These are phyloP conservation scores for Candida suzukii DNA, from an alignment of 805 yeast genomes.

Conservation along the genomic window DNA sequence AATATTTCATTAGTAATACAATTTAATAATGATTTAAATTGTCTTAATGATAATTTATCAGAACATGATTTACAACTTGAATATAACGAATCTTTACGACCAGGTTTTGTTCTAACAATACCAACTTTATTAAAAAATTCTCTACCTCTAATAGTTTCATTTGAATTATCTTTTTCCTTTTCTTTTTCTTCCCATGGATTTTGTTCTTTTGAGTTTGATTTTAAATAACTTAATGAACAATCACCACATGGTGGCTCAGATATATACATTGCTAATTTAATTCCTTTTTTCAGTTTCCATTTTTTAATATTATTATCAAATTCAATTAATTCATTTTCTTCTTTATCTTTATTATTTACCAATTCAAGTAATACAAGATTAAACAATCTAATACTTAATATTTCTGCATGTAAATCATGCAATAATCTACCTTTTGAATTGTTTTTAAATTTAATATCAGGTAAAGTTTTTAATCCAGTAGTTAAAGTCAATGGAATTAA, in stretches of 20 bases:
- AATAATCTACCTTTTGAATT: slow-evolving; percentile 50
- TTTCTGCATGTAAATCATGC: slow-evolving; percentile 91
- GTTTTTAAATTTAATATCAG: slow-evolving; percentile 35
- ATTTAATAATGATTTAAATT: slow-evolving; percentile 47
- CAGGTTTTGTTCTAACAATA: slow-evolving; percentile 85
- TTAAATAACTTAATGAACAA: slow-evolving; percentile 52
- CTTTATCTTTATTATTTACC: background rate
- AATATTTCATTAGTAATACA: slow-evolving; percentile 31
- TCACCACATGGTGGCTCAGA: slow-evolving; percentile 92
- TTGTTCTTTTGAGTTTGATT: slow-evolving; percentile 14
- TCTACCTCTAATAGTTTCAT: slow-evolving; percentile 49
- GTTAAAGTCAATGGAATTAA: slow-evolving; percentile 41
- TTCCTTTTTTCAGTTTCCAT: slow-evolving; percentile 27
- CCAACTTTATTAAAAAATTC: slow-evolving; percentile 51
- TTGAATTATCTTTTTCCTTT: slow-evolving; percentile 3
- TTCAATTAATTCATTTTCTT: slow-evolving; percentile 11
- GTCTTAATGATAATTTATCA: slow-evolving; percentile 69
- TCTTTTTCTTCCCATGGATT: slow-evolving; percentile 9
- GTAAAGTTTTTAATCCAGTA: slow-evolving; percentile 80
- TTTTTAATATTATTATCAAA: slow-evolving; percentile 4
- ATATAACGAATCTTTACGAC: slow-evolving; percentile 68
- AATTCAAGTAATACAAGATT: slow-evolving; percentile 54
- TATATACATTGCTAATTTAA: slow-evolving; percentile 51
- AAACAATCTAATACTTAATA: slow-evolving; percentile 63
- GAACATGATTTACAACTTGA: slow-evolving; percentile 83